Percentiles rank a stretch among this genome's conserved stretches.
Evolutionary conservation across 2,329 filamentous ascomycete genomes (phyloP).

Genomic region (Diaporthe sp.): DNA sequence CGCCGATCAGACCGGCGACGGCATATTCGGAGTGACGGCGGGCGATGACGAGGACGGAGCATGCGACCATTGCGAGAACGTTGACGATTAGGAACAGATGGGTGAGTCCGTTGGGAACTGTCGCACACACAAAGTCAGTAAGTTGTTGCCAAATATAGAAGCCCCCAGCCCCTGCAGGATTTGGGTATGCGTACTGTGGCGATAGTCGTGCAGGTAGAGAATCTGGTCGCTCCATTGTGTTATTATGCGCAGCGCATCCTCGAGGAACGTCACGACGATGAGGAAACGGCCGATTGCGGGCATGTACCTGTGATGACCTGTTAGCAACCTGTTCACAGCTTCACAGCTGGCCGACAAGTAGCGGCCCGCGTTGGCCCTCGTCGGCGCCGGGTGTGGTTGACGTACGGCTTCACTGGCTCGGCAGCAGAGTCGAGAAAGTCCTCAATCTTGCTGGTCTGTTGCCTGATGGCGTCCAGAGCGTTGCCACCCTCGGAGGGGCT

Average conservation of each 20-base stretch:
- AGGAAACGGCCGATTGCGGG: conserved; percentile 96
- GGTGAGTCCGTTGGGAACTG: conserved; percentile 89
- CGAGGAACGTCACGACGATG: conserved; percentile 98
- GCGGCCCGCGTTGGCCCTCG: background rate
- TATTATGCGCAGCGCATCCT: conserved; percentile 94
- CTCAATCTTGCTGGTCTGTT: conserved; percentile 99
- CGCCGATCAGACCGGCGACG: conserved; percentile 88
- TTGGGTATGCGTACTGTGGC: conserved; percentile 79
- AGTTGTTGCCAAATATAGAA: conserved; percentile 38
- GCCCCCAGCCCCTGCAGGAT: conserved; percentile 6
- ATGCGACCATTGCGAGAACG: conserved; percentile 87
- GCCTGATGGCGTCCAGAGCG: conserved; percentile 88
- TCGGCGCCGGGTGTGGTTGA: conserved; percentile 48
- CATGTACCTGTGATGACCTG: conserved; percentile 77
- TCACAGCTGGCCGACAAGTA: background rate
- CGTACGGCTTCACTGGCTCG: conserved; percentile 95
- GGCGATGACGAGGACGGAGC: conserved; percentile 88
- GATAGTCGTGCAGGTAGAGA: conserved; percentile 91
- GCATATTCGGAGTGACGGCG: conserved; percentile 95
- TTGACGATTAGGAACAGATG: conserved; percentile 94
- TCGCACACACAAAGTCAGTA: conserved; percentile 25
- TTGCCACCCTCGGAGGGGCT: conserved; percentile 75
- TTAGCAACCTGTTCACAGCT: conserved; percentile 43
- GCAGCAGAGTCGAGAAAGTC: conserved; percentile 89
- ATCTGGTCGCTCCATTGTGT: conserved; percentile 99